Base-by-base conservation (phyloP, 2,329 filamentous ascomycete genomes). In the Xylariaceae sp. region DNA sequence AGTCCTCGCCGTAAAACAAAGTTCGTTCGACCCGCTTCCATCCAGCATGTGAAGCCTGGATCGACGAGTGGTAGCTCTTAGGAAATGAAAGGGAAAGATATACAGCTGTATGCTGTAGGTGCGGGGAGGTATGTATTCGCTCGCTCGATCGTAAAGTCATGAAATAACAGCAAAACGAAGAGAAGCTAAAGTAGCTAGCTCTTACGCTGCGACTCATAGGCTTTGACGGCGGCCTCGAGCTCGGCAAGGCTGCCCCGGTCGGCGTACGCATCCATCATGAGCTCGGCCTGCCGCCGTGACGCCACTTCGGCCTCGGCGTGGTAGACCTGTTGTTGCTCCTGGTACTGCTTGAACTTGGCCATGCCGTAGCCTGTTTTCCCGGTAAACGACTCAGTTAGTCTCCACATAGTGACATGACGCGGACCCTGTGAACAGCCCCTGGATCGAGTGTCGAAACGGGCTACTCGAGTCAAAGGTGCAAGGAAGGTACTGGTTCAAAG, bases 231-330 rank as follows among this genome's bases (percentile, higher is more conserved):
- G 31, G 62, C 66, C 51, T 74, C 68, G 21, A 74, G 58, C 46
- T 66, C 66, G 17, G 67, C 64, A 3, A 74, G 59, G 45, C 65
- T 73, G 18, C 66, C 66, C 11, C 70, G 63, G 44, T 70, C 69
- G 32, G 71, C 69, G 42, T 74, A 74, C 40, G 70, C 65, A 24
- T 73, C 65, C 56, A 71, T 60, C 39, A 68, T 59, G 14, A 65
- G 61, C 42, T 70, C 63, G 33, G 57, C 58, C 27, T 57, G 46
- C 12, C 42, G 57, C 36, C 62, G 60, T n/a, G 50, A 52, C 26
- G 61, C 59, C 30, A 62, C 46, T 15, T 46, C 39, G 13, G 40
- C 26, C 44, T 51, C 46, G 50, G 38, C 57, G 56, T 40, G 67
- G 9, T 40, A 42, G 36, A 51, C 50, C 5, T 49, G 24, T 28